Evolutionary conservation across 208 protist genomes (phyloP).

Genomic region (Vickermania ingenoplastis): DNA sequence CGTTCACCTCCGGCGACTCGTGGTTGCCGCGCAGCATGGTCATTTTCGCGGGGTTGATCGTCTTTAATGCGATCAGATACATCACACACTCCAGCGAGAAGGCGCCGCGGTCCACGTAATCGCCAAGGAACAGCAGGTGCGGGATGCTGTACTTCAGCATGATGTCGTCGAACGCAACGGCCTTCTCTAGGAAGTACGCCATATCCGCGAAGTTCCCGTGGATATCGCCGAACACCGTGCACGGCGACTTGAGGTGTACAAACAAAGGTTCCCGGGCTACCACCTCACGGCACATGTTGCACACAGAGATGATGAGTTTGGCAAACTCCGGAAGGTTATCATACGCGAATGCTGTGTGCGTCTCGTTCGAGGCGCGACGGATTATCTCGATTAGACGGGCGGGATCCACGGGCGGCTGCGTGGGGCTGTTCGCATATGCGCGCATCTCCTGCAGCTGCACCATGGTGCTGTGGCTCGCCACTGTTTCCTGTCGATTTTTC

Average conservation of each 20-base stretch:
- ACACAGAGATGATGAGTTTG: constrained; percentile 83
- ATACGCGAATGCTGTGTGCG: constrained; percentile 71
- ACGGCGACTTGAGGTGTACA: constrained; percentile 80
- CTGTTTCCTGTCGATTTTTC: constrained; percentile 48
- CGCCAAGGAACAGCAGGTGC: constrained; percentile 96
- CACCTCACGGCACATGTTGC: constrained; percentile 72
- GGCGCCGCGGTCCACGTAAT: constrained; percentile 97
- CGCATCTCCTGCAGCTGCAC: constrained; percentile 83
- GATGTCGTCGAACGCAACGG: constrained; percentile 82
- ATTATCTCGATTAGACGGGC: constrained; percentile 81
- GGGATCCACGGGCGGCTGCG: constrained; percentile 70
- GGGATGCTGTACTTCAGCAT: constrained; percentile 87
- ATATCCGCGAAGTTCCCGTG: constrained; percentile 92
- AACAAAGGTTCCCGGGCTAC: constrained; percentile 84
- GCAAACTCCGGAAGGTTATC: constrained; percentile 76
- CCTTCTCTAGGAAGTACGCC: constrained; percentile 84
- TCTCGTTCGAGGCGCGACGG: constrained; percentile 57
- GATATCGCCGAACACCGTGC: constrained; percentile 90
- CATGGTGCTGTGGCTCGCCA: constrained; percentile 86
- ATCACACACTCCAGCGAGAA: constrained; percentile 86
- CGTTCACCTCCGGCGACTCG: constrained; percentile 88
- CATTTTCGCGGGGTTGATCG: constrained; percentile 82
- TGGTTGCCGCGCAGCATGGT: constrained; percentile 91
- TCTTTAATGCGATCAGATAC: constrained; percentile 83
- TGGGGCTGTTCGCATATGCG: constrained; percentile 83